Conservation (phyloP, 148 eudicot species). For the Camellia sinensis region DNA sequence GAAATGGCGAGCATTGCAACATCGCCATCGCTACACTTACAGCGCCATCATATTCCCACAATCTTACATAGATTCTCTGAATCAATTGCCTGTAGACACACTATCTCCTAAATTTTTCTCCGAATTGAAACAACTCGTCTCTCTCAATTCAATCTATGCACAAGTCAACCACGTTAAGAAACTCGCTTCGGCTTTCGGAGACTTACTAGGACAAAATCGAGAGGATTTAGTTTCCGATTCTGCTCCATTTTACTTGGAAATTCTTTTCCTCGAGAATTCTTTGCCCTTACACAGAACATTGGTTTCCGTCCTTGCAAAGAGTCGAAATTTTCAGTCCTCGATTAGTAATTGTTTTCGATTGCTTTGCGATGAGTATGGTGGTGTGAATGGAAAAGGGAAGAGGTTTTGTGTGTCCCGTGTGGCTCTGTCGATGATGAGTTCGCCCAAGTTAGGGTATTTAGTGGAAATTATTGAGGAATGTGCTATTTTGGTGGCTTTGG, state of each 20-base stretch:
- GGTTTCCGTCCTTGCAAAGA: slow-evolving; percentile 59
- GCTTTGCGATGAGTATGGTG: slow-evolving; percentile 69
- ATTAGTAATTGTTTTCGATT: slow-evolving; percentile 53
- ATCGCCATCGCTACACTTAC: slow-evolving; percentile 94
- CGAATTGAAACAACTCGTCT: slow-evolving; percentile 39
- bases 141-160: slow-evolving; percentile 70
- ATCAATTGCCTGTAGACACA: slow-evolving; percentile 30
- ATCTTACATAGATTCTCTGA: slow-evolving; percentile 41
- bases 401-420: slow-evolving; percentile 81
- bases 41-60: slow-evolving; percentile 70
- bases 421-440: slow-evolving; percentile 85
- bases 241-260: slow-evolving; percentile 60
- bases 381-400: slow-evolving; percentile 43
- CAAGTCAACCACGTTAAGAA: slow-evolving; percentile 71
- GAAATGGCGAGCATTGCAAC: slow-evolving; percentile 95
- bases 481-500: slow-evolving; percentile 63
- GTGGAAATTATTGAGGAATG: slow-evolving; percentile 72
- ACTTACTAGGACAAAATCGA: slow-evolving; percentile 32
- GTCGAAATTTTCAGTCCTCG: slow-evolving; percentile 32
- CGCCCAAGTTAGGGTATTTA: slow-evolving; percentile 80
- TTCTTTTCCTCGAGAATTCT: slow-evolving; percentile 80
- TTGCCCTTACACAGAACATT: slow-evolving; percentile 65
- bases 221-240: slow-evolving; percentile 37
- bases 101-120: slow-evolving; percentile 24
- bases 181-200: slow-evolving; percentile 53